Evolutionary conservation across 768 basidiomycete genomes (phyloP).

Genomic region (Phaffia tasmanica): DNA sequence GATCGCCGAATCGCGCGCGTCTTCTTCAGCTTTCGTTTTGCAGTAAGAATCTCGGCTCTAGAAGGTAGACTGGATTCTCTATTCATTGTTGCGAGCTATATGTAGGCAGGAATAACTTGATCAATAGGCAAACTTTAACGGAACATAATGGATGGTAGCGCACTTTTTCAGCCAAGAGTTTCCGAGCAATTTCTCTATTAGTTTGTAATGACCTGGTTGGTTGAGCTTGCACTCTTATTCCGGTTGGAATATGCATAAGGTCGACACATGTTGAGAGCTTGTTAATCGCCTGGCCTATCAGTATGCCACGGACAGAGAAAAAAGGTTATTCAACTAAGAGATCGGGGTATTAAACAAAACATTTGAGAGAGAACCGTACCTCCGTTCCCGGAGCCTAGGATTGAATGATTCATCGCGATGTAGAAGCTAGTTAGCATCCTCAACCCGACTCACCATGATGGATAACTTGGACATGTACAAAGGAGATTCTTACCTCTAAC

Average conservation of each 20-base stretch:
- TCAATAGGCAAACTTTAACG: background rate
- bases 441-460: too few relatives aligned
- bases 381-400: too few relatives aligned
- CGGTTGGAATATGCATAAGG: slow-evolving; percentile 75
- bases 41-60: slow-evolving; percentile 7
- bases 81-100: too few relatives aligned
- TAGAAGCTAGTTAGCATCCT: too few relatives aligned
- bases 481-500: slow-evolving; percentile 54
- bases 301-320: slow-evolving; percentile 54
- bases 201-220: slow-evolving; percentile 70
- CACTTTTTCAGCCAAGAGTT: slow-evolving; percentile 62
- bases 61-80: background rate
- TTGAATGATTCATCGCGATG: too few relatives aligned
- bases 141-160: background rate
- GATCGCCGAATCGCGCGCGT: background rate
- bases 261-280: slow-evolving; percentile 72
- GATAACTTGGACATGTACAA: background rate
- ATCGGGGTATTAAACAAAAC: slow-evolving; percentile 5
- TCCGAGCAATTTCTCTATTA: slow-evolving; percentile 68
- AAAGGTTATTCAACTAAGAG: too few relatives aligned
- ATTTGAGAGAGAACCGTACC: slow-evolving; percentile 1
- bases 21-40: slow-evolving; percentile 6
- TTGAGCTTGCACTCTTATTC: slow-evolving; percentile 75
- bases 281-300: slow-evolving; percentile 94
- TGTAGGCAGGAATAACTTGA: too few relatives aligned